Base-by-base conservation (phyloP, 805 yeast species). In the Hanseniaspora hatyaiensis region DNA sequence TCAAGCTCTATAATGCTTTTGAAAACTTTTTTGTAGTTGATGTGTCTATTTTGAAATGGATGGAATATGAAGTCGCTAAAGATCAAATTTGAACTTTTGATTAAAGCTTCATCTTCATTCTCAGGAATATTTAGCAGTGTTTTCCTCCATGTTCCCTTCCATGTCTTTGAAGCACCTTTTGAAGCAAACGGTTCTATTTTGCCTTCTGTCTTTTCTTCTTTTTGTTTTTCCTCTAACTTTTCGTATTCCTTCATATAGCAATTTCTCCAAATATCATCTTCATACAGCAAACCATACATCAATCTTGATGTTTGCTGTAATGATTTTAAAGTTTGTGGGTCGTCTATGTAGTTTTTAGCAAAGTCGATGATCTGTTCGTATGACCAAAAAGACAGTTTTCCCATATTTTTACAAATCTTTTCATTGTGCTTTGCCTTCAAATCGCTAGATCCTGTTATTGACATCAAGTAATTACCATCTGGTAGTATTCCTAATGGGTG, bases 61-160 rank as follows among this genome's bases (percentile, higher is more conserved):
- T 92, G 69, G 60, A 79, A 87, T 12, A 88, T 61, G n/a, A 74
- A 54, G 58, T 87, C 96, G 0, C 94, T 82, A 58, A 80, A 84
- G 3, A 86, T 55, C 28, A 76, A 55, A 51, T 72, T 71, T 23
- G 65, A 72, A 0, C 67, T 65, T 50, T 71, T 70, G 6, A 78
- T 54, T 12, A 51, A 50, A 13, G 75, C 71, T 24, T 76, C 80
- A 24, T 59, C 60, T 11, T 63, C 48, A 8, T 54, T 57, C 3
- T 44, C 51, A 6, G 63, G 56, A n/a, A 70, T 52, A 0, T 63
- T 59, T 52, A 77, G 61, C 29, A 74, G 65, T 2, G 89, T 77
- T 32, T 72, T 65, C 54, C 88, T 71, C 96, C 96, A 87, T 2
- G 86, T 73, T 0, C 96, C 95, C 26, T 56, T 59, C 96, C 96